These are phyloP conservation scores for Chlamydomonas sphaeroides DNA, from an alignment of 139 green algal species.

Conservation along the genomic window DNA sequence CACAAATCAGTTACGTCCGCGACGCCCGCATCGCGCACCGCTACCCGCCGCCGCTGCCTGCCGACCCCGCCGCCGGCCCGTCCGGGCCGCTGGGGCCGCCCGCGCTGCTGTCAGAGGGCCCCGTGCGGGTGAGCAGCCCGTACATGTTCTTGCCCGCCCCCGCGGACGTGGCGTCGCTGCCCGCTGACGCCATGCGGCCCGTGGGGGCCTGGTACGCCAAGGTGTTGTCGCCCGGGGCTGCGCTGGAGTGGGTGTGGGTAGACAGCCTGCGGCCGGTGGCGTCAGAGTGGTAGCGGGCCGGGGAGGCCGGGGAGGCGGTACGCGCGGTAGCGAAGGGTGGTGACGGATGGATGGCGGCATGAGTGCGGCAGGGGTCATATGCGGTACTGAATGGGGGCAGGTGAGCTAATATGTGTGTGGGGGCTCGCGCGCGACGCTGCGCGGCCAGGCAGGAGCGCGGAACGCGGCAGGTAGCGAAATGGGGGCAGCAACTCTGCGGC, in stretches of 20 bases:
- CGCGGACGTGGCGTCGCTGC: background rate
- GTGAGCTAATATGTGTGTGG: no score
- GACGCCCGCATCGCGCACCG: background rate
- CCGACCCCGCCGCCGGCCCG: background rate
- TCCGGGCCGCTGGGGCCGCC: background rate
- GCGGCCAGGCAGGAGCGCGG: no score
- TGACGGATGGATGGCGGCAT: no score
- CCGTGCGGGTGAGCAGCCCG: background rate
- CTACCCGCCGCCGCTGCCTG: no score
- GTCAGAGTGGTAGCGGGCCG: no score
- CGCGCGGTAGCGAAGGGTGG: no score
- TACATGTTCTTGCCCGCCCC: background rate
- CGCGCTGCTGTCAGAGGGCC: background rate
- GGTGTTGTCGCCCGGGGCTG: background rate
- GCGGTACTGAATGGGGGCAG: no score
- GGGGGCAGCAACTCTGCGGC: no score
- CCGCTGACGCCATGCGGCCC: background rate
- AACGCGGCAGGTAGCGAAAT: no score
- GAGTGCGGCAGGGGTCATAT: no score
- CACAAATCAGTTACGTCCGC: background rate
- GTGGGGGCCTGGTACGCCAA: background rate
- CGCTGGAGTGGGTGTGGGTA: conserved; percentile 24
- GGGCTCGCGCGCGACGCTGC: no score
- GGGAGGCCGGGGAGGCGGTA: no score
- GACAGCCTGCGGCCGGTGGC: conserved; percentile 13